Base-by-base conservation (phyloP, 768 basidiomycete species). In the Podaxis mareebaensis region DNA sequence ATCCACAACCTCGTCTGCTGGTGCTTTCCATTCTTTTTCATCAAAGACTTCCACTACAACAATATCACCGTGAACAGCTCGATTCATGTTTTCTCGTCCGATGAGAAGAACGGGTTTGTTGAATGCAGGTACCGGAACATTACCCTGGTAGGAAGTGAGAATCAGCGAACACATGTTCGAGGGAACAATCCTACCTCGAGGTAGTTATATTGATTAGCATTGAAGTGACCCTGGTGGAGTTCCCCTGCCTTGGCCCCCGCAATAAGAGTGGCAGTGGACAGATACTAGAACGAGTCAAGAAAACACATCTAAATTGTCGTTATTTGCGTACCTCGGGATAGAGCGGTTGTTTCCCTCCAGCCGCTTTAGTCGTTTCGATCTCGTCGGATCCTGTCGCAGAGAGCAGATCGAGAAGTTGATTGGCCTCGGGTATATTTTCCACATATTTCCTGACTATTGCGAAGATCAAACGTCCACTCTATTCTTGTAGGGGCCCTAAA, bases 161-260 rank as follows among this genome's bases (percentile, higher is more conserved):
- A 30, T 3, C 33, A 13, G 15, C 13, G 48, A 38, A 20, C 13
- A 46, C 12, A 55, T 28, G 11, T 3, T 10, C 17, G 17, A 38
- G 17, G 13, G 12, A 10, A 24, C 33, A 30, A 17, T 24, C 61
- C 20, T 26, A 57, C 61, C 44, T 98, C 96, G 13, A 98, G 81
- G 69, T 96, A 99, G 73, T 99, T 99, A 76, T 95, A 99, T 67
- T 89, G 89, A 68, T 93, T 97, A 2, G 95, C 93, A 70, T 92
- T 95, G 77, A 96, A 99, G 72, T 96, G 89, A 0, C 97, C 97
- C 77, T 98, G 94, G 70, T 94, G 86, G 3, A 96, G 83, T 46
- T 89, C 79, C 2, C 93, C 93, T 3, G 86, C 84, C 73, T 95
- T 96, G 61, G 98, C 81, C 1, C 95, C 96, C 10, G 95, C 92